Evolutionary conservation across 768 basidiomycete genomes (phyloP), one percentile per base, ranked within the genome.

Genomic region (button mushroom (Agaricus bisporus)): DNA sequence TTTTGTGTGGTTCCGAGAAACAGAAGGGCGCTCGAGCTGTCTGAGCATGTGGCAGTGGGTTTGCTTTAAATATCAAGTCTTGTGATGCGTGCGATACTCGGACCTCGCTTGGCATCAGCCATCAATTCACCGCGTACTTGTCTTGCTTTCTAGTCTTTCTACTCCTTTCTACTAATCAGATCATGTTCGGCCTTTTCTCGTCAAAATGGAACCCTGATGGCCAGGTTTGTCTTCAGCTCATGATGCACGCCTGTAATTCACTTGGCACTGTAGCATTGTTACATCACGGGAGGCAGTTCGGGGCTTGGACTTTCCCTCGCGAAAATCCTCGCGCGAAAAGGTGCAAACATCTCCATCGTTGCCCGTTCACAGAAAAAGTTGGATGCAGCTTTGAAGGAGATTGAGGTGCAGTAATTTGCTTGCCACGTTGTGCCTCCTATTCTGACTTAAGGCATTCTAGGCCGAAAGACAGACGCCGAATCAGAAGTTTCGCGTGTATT

Each of bases 311-410:
- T 91, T 2, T 78, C 82, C 0, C 70, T 95, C 7, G 87, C 91
- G 1, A 73, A 77, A 26, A 69, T 85, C 14, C 74, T 95, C 1
- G 78, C 80, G 12, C 69, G 72, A 56, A 73, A 73, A 55, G 93
- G 94, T 0, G 91, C 92, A 0, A 77, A 91, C 57, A 85, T 95
- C 3, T 90, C 88, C 6, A 91, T 95, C 55, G 86, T 95, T 9
- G 92, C 91, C 6, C 76, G 91, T 11, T 82, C 86, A 48, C 75
- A 86, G 60, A 72, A 71, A 42, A 82, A 79, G 55, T 69, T 94
- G 10, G 75, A 81, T 49, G 70, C 68, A 14, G 88, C 91, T 0
- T 61, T 88, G 20, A 69, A 66, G 29, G 69, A 77, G 41, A 66
- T 95, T 25, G 83, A 93, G 76, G 91, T 88, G 50, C 32, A 29